These are phyloP conservation scores for Scedosporium boydii DNA, from an alignment of 2,329 filamentous ascomycete genomes.

Conservation along the genomic window DNA sequence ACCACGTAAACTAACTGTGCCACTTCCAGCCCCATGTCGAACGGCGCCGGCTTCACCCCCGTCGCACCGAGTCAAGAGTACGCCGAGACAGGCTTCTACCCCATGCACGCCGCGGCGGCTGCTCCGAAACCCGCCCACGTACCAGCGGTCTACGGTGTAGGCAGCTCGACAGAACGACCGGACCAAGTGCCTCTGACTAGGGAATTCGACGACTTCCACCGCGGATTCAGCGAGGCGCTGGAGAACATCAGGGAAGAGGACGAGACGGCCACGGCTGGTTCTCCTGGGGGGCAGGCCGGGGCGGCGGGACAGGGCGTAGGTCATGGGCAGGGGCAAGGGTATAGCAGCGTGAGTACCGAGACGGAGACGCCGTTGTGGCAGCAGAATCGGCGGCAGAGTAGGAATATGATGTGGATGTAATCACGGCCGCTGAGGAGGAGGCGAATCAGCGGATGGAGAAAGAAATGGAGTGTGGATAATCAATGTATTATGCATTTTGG, in stretches of 20 bases:
- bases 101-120: constrained; percentile 8
- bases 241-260: constrained; percentile 23
- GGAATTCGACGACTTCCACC: constrained; percentile 35
- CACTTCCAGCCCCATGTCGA: constrained; percentile 19
- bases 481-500: background rate
- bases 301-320: background rate
- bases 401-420: constrained; percentile 13
- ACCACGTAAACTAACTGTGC: background rate
- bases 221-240: constrained; percentile 31
- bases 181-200: constrained; percentile 31
- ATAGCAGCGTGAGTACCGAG: background rate
- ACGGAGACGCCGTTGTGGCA: constrained; percentile 10
- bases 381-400: constrained; percentile 11
- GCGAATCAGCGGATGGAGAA: background rate
- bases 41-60: constrained; percentile 19
- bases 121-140: constrained; percentile 3
- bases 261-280: background rate
- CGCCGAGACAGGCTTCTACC: constrained; percentile 9
- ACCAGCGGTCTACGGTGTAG: constrained; percentile 7
- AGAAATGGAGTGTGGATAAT: background rate
- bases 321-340: background rate
- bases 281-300: background rate
- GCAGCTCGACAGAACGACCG: constrained; percentile 13
- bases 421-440: background rate
- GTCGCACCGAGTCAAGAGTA: constrained; percentile 7